A percentile compares a stretch with the other conserved stretches of the same genome.
Evolutionary conservation across 371 early-diverging fungal species (phyloP).

Genomic region (Rhizopus delemar): DNA sequence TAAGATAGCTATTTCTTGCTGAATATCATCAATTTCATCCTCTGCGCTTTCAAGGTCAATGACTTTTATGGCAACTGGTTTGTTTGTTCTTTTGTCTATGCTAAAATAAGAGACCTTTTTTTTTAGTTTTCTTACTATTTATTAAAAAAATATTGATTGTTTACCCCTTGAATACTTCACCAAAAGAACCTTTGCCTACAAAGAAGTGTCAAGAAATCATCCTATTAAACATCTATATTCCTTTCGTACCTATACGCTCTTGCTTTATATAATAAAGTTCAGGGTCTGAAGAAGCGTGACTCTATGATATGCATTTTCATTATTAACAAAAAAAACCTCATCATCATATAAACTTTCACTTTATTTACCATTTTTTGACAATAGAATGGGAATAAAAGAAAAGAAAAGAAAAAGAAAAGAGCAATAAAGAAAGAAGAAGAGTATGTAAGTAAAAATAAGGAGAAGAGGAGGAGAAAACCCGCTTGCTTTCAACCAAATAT

Average conservation of each 20-base stretch:
- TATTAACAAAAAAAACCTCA: background rate
- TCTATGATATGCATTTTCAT: conserved; percentile 15
- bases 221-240: background rate
- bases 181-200: conserved; percentile 88
- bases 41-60: conserved; percentile 93
- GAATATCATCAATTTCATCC: conserved; percentile 98
- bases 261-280: conserved; percentile 66
- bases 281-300: conserved; percentile 52
- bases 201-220: conserved; percentile 2
- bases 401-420: conserved; percentile 12
- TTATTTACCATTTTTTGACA: conserved; percentile 12
- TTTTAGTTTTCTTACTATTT: background rate
- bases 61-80: conserved; percentile 89
- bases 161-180: conserved; percentile 91
- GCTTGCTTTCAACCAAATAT: conserved; percentile 18
- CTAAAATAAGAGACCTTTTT: conserved; percentile 38
- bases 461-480: conserved; percentile 4
- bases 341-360: background rate
- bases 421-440: conserved; percentile 6
- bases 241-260: conserved; percentile 63
- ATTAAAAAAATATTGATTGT: conserved; percentile 32
- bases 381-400: conserved; percentile 10
- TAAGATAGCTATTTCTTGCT: conserved; percentile 93
- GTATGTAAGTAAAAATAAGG: background rate
- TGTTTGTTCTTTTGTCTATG: conserved; percentile 72